Evolutionary conservation across 2,329 filamentous ascomycete species (phyloP), one percentile per base, ranked within the genome.

Genomic region (Pseudonectria buxi): DNA sequence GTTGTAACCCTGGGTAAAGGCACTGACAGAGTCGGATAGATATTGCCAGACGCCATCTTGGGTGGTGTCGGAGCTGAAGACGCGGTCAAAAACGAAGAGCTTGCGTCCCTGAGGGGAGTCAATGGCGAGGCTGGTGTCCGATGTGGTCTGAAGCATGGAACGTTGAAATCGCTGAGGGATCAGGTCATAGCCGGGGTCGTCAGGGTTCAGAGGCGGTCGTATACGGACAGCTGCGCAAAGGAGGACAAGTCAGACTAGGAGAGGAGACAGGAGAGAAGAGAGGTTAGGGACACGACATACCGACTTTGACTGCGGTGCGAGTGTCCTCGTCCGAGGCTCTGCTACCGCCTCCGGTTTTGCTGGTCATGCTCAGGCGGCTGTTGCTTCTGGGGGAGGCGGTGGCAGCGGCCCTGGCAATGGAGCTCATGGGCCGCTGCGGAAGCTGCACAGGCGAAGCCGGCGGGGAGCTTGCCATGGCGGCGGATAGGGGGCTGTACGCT

Each of bases 41-140:
- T 98, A 98, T 30, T 95, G 85, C 86, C 90, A 98, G 30, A 98
- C 68, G 30, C 89, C 90, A 47, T 92, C 84, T 59, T 98, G 92
- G 40, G 77, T 74, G 7, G 88, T 73, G 3, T 92, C 83, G 50
- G 89, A 80, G 24, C 80, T 75, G 56, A 98, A 98, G 5, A 98
- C 89, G 43, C 88, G 82, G 63, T 98, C 92, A 57, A 98, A 98
- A 14, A 96, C 83, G 57, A 98, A 98, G 4, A 95, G 72, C 58
- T 96, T 96, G 55, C 84, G 84, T 32, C 90, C 92, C 56, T 95
- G 88, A 0, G 88, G 83, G 3, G 89, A 85, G 55, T 96, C 92
- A 49, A 98, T 87, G 15, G 86, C 74, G 32, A 98, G 68, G 57
- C 77, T 94, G 6, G 87, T 95, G 29, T 84, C 74, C 12, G 87